Conservation (phyloP, 768 basidiomycete species). For the Auriscalpium vulgare region DNA sequence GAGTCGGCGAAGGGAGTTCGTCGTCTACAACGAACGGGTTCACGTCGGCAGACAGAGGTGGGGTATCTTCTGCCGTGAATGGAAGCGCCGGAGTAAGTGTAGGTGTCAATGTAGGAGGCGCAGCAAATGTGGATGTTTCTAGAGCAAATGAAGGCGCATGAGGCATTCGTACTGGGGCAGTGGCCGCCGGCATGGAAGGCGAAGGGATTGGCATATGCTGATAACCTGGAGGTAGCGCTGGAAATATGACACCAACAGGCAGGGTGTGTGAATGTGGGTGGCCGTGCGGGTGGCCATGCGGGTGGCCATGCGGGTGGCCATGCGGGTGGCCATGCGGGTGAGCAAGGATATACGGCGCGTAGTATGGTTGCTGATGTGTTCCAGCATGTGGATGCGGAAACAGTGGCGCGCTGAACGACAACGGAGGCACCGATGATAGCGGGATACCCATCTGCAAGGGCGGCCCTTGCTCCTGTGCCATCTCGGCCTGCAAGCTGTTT, state of each 20-base stretch:
- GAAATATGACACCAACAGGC: slow-evolving; percentile 64
- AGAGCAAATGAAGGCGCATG: neutral
- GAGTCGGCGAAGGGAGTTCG: slow-evolving; percentile 11
- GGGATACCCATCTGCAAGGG: slow-evolving; percentile 11
- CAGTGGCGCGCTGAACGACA: slow-evolving; percentile 22
- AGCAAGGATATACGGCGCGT: slow-evolving; percentile 20
- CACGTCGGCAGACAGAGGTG: neutral
- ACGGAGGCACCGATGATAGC: slow-evolving; percentile 13
- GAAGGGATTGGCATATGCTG: no score
- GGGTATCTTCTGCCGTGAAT: no score
- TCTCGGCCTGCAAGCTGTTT: slow-evolving; percentile 7
- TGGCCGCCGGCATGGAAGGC: no score
- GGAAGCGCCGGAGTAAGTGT: neutral
- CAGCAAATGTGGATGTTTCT: neutral
- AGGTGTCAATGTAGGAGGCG: slow-evolving; percentile 8
- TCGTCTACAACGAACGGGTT: slow-evolving; percentile 9
- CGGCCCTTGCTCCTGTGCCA: slow-evolving; percentile 2
- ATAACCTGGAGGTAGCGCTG: slow-evolving; percentile 50
- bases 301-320: slow-evolving; percentile 27
- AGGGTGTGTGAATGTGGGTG: slow-evolving; percentile 41
- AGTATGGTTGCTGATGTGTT: slow-evolving; percentile 68
- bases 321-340: slow-evolving; percentile 37
- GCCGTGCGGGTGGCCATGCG: slow-evolving; percentile 36
- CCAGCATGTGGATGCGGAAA: slow-evolving; percentile 27
- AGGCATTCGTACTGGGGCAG: no score